Conservation (phyloP, 805 yeast genomes). For the Vanderwaltozyma tropicalis region DNA sequence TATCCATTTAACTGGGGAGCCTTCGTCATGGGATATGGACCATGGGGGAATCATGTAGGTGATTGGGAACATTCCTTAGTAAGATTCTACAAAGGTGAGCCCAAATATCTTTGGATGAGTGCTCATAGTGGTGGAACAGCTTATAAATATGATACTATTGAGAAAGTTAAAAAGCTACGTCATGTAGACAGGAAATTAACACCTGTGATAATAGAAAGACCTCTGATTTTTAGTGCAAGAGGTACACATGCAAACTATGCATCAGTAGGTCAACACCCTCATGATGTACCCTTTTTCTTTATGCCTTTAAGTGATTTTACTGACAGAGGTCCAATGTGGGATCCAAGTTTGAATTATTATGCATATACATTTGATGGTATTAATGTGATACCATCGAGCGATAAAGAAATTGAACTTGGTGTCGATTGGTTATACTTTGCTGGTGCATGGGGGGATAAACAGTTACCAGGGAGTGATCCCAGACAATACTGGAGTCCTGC, state of each 20-base stretch:
- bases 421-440: conserved; percentile 70
- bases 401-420: conserved; percentile 22
- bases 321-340: conserved; percentile 93
- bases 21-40: conserved; percentile 94
- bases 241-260: conserved; percentile 98
- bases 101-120: conserved; percentile 86
- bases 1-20: conserved; percentile 93
- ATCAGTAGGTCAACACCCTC: conserved; percentile 91
- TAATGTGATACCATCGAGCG: conserved; percentile 31
- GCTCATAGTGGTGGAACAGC: conserved; percentile 98
- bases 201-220: conserved; percentile 47
- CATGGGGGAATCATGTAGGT: conserved; percentile 94
- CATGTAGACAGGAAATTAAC: conserved; percentile 82
- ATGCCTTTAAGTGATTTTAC: conserved; percentile 86
- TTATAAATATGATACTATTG: conserved; percentile 65
- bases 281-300: conserved; percentile 72
- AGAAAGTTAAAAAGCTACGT: conserved; percentile 43
- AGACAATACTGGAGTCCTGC: conserved; percentile 82
- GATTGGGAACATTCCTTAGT: conserved; percentile 97
- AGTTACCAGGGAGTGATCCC: conserved; percentile 53
- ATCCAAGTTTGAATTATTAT: conserved; percentile 70
- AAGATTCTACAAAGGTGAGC: conserved; percentile 70
- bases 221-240: conserved; percentile 79
- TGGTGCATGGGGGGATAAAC: conserved; percentile 90
- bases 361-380: conserved; percentile 64